Evolutionary conservation across 768 basidiomycete species (phyloP), one percentile per base, ranked within the genome.

Genomic region (Boletus reticuloceps): DNA sequence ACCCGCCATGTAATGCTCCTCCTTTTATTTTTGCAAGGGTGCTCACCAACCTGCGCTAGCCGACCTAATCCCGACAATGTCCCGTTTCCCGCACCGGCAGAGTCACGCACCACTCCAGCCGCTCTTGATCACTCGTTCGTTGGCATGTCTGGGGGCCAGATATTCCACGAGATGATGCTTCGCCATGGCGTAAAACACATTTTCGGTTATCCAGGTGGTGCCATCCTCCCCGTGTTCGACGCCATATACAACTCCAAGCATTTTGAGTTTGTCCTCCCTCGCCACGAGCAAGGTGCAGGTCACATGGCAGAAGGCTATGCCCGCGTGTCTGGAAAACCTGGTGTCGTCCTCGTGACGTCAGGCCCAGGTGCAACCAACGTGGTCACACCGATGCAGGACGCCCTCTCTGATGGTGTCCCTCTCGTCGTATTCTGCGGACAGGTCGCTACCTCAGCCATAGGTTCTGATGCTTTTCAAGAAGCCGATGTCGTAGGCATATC

Each of bases 151-250:
- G 96, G 96, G 13, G 96, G 96, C 27, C 83, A 98, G 73, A 98
- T 99, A 69, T 97, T 99, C 77, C 94, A 99, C 72, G 96, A 99
- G 75, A 98, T 99, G 96, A 96, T 99, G 92, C 86, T 95, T 58
- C 82, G 96, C 44, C 97, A 99, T 68, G 84, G 81, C 54, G 95
- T 98, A 63, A 97, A 95, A 73, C 92, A 98, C 66, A 82, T 99
- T 44, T 98, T 99, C 65, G 96, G 96, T 37, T 99, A 98, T 74
- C 96, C 96, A 9, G 95, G 95, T 42, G 96, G 96, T 54, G 97
- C 96, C 40, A 98, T 98, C 72, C 84, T 98, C 36, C 97, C 96
- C 58, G 97, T 99, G n/a, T 99, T 98, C 73, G 96, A 99, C 71
- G 97, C 97, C 70, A 99, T 98, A 73, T 89, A 98, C 81, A 88